Conservation (phyloP, 306 rosid genomes). For the Trichosanthes cucumerina region DNA sequence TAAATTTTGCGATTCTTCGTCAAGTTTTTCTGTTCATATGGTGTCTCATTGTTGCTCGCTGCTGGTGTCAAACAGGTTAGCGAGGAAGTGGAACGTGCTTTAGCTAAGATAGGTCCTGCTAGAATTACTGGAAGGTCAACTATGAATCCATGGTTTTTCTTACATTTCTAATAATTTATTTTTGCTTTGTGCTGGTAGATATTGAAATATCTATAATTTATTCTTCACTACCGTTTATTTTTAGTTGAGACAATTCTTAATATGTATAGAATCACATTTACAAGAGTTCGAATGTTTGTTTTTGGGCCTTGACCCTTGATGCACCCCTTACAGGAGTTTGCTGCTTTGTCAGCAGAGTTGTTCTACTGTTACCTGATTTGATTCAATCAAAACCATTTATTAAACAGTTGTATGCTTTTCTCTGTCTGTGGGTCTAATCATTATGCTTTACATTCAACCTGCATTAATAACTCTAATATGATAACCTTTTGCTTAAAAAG, state of each 20-base stretch:
- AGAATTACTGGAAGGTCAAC: conserved; percentile 51
- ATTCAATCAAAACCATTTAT: neutral
- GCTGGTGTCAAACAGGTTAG: conserved; percentile 41
- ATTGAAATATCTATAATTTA: neutral
- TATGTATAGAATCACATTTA: neutral
- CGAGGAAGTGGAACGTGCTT: conserved; percentile 77
- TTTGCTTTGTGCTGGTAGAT: neutral
- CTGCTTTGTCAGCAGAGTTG: neutral
- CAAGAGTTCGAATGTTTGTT: neutral
- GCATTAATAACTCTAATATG: neutral
- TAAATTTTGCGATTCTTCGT: neutral
- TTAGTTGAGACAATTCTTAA: neutral
- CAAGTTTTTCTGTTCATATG: neutral
- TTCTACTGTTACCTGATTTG: neutral
- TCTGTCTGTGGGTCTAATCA: neutral
- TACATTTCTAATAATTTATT: neutral
- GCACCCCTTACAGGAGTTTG: neutral
- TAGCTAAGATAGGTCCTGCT: conserved; percentile 67
- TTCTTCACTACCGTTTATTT: neutral
- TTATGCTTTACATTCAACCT: neutral
- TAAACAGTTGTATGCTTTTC: neutral
- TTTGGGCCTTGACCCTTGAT: neutral
- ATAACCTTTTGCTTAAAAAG: neutral
- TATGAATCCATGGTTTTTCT: neutral
- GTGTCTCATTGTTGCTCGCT: neutral